Base-by-base conservation (phyloP, 345 rosid genomes). In the Bruguiera parviflora region DNA sequence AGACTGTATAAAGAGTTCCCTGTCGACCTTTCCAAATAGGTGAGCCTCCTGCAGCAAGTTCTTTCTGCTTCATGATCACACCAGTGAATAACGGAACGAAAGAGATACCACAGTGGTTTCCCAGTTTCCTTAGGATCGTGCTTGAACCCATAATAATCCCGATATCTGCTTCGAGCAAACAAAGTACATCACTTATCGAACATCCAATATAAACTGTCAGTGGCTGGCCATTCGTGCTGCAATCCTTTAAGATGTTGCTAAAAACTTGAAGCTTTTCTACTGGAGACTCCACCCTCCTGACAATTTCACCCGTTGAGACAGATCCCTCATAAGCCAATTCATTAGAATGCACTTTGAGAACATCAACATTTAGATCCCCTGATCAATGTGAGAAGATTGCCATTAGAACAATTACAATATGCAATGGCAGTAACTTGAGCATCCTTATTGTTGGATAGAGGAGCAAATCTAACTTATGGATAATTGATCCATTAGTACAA, bases 61-160 rank as follows among this genome's bases (percentile, higher is more conserved):
- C 65, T 47, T 72, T 65, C 70, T 72, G 75, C 51, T 29, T 46
- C 35, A 22, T 37, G 24, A 71, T 49, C 46, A 43, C 8, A 57
- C 64, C 69, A 7, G 75, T 64, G 24, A 71, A 46, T 58, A 64
- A 49, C 5, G 75, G 64, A 29, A 64, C 58, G 13, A 65, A 64
- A 16, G 65, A 37, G 32, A 71, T 49, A 53, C 75, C 69, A 32
- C 65, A 43, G 16, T 71, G 59, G 32, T 29, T 13, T 27, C 75
- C 75, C 58, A 71, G 24, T 57, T 19, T 71, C 53, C 20, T 56
- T 29, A 71, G 51, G 69, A 69, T 71, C 28, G 75, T 56, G 39
- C 75, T 71, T 39, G 69, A 29, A n/a, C 69, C 75, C 20, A 71
- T 57, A 27, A 71, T 70, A 19, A 64, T 71, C 21, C 75, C 69